Base-by-base conservation (phyloP, 225 moss, liverwort and hornwort genomes). In the Pleurozium schreberi region DNA sequence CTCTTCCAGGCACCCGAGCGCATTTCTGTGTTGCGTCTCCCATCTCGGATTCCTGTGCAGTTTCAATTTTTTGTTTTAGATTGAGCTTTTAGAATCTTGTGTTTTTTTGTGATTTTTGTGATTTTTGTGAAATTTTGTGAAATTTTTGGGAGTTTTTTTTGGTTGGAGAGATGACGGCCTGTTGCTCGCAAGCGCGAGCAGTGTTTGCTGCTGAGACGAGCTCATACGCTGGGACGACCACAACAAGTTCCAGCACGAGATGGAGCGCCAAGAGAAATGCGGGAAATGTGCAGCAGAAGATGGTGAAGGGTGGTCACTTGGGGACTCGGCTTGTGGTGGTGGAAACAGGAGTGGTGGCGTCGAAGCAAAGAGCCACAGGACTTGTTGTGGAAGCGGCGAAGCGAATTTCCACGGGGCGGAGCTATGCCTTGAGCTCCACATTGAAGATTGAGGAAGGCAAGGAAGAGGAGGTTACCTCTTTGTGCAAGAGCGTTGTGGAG, bases 341-440 rank as follows among this genome's bases (percentile, higher is more conserved):
- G 42, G 88, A 91, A 85, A 90, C 88, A 7, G 82, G 47, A 57
- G n/a, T 69, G 86, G 89, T 82, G 83, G 84, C 68, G 57, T 47
- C 83, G n/a, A 88, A 88, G 85, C 77, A 26, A 15, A 86, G 65
- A 28, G 53, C 36, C n/a, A 26, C 85, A 11, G 87, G 93, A 64
- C 86, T 96, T 75, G 87, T 90, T 71, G 95, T 99, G 43, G 96
- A 96, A 90, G 98, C 97, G 31, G 98, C 98, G 30, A 97, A 94
- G 92, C 93, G 96, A 76, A 92, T 99, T 47, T 86, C 92, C 33
- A 85, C 94, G 31, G 97, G 97, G 27, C 88, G 97, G 88, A 96
- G 96, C 89, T 96, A 96, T 61, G 98, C 95, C 13, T 89, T 99
- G 92, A 99, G 98, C 94, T 95, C 97, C 58, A 99, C 98, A n/a